Evolutionary conservation across 192 early-diverging fungal species (phyloP).

Genomic region (Entophlyctis helioformis): DNA sequence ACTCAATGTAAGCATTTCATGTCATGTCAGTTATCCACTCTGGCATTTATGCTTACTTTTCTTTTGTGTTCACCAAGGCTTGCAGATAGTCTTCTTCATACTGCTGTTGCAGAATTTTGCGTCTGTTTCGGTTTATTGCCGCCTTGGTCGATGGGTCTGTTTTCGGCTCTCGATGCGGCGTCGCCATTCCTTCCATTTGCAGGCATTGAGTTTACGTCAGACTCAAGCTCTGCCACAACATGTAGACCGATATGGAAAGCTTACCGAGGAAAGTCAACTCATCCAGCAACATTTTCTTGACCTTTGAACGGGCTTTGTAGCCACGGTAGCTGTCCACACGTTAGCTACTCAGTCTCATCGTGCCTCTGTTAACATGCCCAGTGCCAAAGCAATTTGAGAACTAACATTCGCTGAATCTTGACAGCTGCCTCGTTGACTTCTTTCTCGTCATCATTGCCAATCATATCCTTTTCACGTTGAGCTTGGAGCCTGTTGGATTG

Average conservation of each 20-base stretch:
- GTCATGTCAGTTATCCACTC: no score
- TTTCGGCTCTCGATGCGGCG: constrained; percentile 11
- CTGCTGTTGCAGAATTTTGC: constrained; percentile 44
- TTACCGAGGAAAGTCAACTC: constrained; percentile 42
- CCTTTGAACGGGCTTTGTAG: constrained; percentile 28
- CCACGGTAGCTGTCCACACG: constrained; percentile 26
- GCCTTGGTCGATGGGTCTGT: constrained; percentile 21
- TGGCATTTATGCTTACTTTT: constrained; percentile 51
- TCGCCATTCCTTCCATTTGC: no score
- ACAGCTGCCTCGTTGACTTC: constrained; percentile 34
- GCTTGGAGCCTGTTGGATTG: constrained; percentile 28
- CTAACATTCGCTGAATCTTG: constrained; percentile 42
- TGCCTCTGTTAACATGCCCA: no score
- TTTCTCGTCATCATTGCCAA: constrained; percentile 39
- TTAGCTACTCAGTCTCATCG: no score
- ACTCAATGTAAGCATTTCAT: no score
- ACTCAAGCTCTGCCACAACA: no score
- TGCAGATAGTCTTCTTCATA: constrained; percentile 52
- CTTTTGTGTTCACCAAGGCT: constrained; percentile 40
- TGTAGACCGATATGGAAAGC: no score
- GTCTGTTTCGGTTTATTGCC: constrained; percentile 28
- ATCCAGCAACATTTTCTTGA: constrained; percentile 21
- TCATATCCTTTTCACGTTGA: constrained; percentile 38
- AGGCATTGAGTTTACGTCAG: not conserved
- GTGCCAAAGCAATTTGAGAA: no score